Base-by-base conservation (phyloP, 1,284 basidiomycete species). In the Puccinia horiana region DNA sequence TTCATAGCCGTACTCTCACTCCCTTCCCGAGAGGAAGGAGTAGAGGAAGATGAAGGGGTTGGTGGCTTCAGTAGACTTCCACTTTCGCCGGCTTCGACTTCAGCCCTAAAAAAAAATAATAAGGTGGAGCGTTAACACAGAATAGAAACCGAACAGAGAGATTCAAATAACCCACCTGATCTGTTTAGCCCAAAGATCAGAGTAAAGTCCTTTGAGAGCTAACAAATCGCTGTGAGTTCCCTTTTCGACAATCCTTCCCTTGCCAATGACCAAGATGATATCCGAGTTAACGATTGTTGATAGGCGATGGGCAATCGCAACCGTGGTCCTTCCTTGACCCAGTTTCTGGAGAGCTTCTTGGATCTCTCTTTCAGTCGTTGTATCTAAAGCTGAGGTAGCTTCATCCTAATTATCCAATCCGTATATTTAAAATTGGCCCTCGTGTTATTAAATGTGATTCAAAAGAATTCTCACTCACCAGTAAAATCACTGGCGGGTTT, bases 131-230 rank as follows among this genome's bases (percentile, higher is more conserved):
- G 26, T 8, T 26, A 44, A 58, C 11, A 35, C 18, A 58, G 8
- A 29, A 1, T 20, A 23, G 29, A 74, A 40, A 40, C 12, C 47
- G 37, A 20, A 37, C n/a, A 29, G 6, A 47, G 18, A 1, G 49
- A n/a, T 29, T 8, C 61, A 40, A 49, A 32, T 47, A 42, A 81
- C 80, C 23, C 5, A 82, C 47, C 90, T 90, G 47, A 92, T 88
- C 85, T 94, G 92, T 85, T 93, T 91, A 0, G 91, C 90, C 93
- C 93, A 94, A 92, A 94, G 92, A 0, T 91, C 89, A 16, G 93
- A 92, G 85, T 94, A 94, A 54, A 91, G 85, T 78, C 93, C 92
- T 84, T 92, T 90, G 37, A 87, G 88, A 58, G 90, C 90, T 76
- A 94, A 87, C 58, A 94, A 89, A 83, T 94, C 93, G 83, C 90